phyloP scores from a whole-genome alignment of 352 stramenopile species.

The Pythium utonaiense region DNA sequence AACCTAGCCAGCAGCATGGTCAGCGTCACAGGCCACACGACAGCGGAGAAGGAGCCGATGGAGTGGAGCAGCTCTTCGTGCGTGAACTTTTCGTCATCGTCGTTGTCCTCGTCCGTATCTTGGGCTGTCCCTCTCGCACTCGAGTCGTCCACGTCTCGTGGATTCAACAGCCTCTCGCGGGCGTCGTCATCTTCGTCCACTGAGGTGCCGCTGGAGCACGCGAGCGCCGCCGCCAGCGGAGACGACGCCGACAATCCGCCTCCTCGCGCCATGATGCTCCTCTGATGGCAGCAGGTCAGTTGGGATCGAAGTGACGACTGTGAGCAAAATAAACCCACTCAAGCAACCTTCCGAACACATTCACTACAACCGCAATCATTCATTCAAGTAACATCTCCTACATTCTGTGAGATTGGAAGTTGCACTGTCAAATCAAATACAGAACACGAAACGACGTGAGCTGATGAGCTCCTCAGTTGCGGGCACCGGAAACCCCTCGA shows the following conservation, averaged over 20 bases:
- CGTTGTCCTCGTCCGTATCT: conserved; percentile 15
- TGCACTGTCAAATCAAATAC: neutral
- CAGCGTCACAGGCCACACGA: conserved; percentile 71
- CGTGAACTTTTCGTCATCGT: conserved; percentile 50
- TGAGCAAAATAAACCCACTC: neutral
- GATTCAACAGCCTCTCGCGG: conserved; percentile 14
- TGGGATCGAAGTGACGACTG: neutral
- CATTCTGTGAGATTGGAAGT: neutral
- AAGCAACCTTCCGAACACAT: conserved; percentile 7
- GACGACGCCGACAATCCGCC: conserved; percentile 3
- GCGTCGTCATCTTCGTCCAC: conserved; percentile 11
- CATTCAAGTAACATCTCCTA: conserved; percentile 10
- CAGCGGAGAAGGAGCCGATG: conserved; percentile 81
- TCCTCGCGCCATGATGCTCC: conserved; percentile 7
- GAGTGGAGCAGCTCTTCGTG: conserved; percentile 83
- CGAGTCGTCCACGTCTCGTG: neutral
- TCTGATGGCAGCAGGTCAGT: neutral
- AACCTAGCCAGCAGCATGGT: conserved; percentile 85
- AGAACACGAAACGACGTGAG: neutral
- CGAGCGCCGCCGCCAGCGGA: conserved; percentile 20
- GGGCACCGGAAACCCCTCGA: no score
- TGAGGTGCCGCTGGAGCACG: conserved; percentile 1
- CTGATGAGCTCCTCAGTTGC: no score
- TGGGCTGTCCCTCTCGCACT: conserved; percentile 1
- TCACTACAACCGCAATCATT: conserved; percentile 7